phyloP scores from a whole-genome alignment of 225 moss, liverwort and hornwort genomes.

The Anthoceros angustus region DNA sequence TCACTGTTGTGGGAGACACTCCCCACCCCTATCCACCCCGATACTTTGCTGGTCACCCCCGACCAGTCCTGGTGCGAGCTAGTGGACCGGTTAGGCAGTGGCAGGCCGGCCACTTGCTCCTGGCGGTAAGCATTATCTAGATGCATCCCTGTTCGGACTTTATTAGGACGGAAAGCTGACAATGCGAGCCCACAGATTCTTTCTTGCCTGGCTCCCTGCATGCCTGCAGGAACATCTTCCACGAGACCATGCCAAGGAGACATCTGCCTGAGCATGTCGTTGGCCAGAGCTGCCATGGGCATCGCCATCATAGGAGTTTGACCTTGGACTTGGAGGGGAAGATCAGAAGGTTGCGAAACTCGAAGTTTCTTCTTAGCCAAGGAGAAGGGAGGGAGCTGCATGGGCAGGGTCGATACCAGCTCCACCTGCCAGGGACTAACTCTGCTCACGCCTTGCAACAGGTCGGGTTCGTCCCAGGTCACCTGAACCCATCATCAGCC shows the following conservation, averaged over 20 bases:
- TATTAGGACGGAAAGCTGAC: slow-evolving; percentile 85
- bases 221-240: slow-evolving; percentile 99
- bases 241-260: slow-evolving; percentile 71
- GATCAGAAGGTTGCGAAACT: slow-evolving; percentile 69
- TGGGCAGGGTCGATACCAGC: slow-evolving; percentile 87
- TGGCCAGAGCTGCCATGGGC: slow-evolving; percentile 40
- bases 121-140: slow-evolving; percentile 55
- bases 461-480: slow-evolving; percentile 98
- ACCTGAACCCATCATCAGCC: slow-evolving; percentile 35
- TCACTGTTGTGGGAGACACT: slow-evolving; percentile 15
- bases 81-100: slow-evolving; percentile 35
- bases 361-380: slow-evolving; percentile 84
- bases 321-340: slow-evolving; percentile 73
- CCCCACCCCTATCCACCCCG: too few relatives aligned
- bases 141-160: slow-evolving; percentile 54
- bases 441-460: slow-evolving; percentile 85
- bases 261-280: slow-evolving; percentile 47
- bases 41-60: too few relatives aligned
- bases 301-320: slow-evolving; percentile 36
- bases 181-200: slow-evolving; percentile 82
- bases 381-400: slow-evolving; percentile 97
- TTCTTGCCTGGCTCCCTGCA: slow-evolving; percentile 99
- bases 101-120: too few relatives aligned
- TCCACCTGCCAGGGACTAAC: slow-evolving; percentile 99
- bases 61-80: slow-evolving; percentile 18